Percentiles rank a stretch among this genome's conserved stretches.
phyloP scores from a whole-genome alignment of 495 filamentous ascomycete species.

The Astrocystis sublimbata region DNA sequence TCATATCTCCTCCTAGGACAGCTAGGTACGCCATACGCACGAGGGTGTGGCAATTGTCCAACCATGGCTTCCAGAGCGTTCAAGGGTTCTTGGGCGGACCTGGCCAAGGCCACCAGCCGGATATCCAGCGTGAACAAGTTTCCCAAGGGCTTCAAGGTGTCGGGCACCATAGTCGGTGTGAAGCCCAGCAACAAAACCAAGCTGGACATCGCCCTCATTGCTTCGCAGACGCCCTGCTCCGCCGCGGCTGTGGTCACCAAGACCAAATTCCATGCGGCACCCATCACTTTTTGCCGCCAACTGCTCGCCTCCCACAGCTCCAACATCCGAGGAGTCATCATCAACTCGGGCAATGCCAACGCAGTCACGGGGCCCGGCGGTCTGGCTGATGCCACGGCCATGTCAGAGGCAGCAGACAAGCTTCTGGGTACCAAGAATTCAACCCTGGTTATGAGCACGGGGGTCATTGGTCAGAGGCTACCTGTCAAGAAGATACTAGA shows the following conservation, averaged over 20 bases:
- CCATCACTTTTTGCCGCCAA: constrained; percentile 78
- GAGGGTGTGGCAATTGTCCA: background rate
- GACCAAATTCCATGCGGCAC: constrained; percentile 97
- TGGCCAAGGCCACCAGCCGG: constrained; percentile 19
- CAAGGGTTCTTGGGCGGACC: constrained; percentile 16
- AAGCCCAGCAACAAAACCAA: constrained; percentile 87
- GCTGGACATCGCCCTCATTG: constrained; percentile 85
- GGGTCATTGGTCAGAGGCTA: constrained; percentile 94
- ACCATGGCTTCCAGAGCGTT: constrained; percentile 14
- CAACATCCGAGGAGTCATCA: constrained; percentile 77
- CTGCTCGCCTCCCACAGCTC: constrained; percentile 67
- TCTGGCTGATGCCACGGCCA: constrained; percentile 80
- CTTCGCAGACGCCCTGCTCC: constrained; percentile 85
- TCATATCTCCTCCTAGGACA: background rate
- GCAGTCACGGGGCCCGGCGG: constrained; percentile 94
- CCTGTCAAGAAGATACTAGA: constrained; percentile 88
- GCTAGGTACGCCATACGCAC: background rate
- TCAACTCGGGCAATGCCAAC: constrained; percentile 97
- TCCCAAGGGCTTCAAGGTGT: constrained; percentile 85
- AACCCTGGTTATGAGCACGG: constrained; percentile 95
- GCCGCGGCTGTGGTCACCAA: constrained; percentile 95
- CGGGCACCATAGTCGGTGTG: constrained; percentile 87
- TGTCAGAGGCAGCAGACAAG: constrained; percentile 77
- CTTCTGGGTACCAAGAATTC: constrained; percentile 64
- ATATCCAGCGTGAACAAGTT: constrained; percentile 64